Evolutionary conservation across 1,139 yeast genomes (phyloP).

Genomic region (Suhomyces yuchorum): DNA sequence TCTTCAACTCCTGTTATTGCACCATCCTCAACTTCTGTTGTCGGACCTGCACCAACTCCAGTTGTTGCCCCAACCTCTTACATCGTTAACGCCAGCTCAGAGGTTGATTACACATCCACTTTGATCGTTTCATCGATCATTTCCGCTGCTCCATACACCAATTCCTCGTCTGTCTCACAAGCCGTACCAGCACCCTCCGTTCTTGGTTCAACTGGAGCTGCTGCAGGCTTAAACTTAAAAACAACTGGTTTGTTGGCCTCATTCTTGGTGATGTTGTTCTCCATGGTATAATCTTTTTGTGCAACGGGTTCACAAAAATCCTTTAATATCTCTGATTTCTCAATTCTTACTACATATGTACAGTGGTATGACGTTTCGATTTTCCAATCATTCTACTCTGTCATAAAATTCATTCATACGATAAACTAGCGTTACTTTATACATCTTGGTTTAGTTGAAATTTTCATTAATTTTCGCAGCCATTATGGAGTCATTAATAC

Average conservation of each 20-base stretch:
- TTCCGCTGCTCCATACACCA: background rate
- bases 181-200: slow-evolving; percentile 4
- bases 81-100: background rate
- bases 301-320: background rate
- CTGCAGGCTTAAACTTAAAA: slow-evolving; percentile 9
- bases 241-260: slow-evolving; percentile 11
- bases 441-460: background rate
- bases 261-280: slow-evolving; percentile 5
- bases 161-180: slow-evolving; percentile 2
- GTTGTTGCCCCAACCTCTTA: background rate
- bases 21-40: background rate
- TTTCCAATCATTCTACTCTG: background rate
- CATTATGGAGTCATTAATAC: background rate
- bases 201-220: slow-evolving; percentile 15
- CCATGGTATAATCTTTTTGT: slow-evolving; percentile 6
- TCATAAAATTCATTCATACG: background rate
- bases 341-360: background rate
- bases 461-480: slow-evolving; percentile 1
- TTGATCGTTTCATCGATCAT: background rate
- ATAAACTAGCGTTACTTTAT: background rate
- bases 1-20: background rate
- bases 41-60: background rate
- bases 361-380: background rate
- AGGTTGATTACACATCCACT: background rate
- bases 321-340: background rate